Evolutionary conservation across 2,329 filamentous ascomycete genomes (phyloP).

Genomic region (Ophiobolus disseminans): DNA sequence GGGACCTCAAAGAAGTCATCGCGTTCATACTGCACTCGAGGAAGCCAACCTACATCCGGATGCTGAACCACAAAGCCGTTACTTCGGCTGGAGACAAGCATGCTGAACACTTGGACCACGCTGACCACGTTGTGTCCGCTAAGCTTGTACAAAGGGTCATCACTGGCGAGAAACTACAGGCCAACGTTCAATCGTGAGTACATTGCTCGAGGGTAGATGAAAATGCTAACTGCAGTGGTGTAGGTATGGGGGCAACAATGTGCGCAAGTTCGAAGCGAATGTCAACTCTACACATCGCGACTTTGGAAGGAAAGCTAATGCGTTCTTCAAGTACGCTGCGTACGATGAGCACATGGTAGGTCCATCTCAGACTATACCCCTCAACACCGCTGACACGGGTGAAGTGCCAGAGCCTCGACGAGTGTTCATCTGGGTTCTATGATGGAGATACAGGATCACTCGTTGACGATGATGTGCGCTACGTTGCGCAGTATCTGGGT

Average conservation of each 20-base stretch:
- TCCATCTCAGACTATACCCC: neutral
- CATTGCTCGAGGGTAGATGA: neutral
- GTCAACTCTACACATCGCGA: conserved; percentile 12
- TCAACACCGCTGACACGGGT: neutral
- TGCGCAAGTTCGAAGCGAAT: conserved; percentile 21
- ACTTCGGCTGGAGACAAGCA: conserved; percentile 13
- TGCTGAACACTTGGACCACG: conserved; percentile 28
- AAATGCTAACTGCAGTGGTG: neutral
- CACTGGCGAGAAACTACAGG: conserved; percentile 16
- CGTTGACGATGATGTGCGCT: conserved; percentile 25
- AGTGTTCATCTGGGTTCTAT: conserved; percentile 18
- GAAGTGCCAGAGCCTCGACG: conserved; percentile 26
- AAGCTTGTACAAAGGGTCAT: conserved; percentile 34
- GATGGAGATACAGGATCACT: neutral
- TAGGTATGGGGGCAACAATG: conserved; percentile 30
- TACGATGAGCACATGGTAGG: conserved; percentile 31
- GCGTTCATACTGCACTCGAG: conserved; percentile 20
- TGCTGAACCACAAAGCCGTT: conserved; percentile 28
- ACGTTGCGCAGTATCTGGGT: conserved; percentile 24
- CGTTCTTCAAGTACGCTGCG: conserved; percentile 32
- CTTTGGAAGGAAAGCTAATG: conserved; percentile 20
- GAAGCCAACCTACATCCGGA: conserved; percentile 24
- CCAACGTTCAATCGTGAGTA: conserved; percentile 22
- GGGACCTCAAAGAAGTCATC: conserved; percentile 25
- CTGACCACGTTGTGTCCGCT: conserved; percentile 35